phyloP scores from a whole-genome alignment of 345 rosid species.

The Gossypium thurberi region DNA sequence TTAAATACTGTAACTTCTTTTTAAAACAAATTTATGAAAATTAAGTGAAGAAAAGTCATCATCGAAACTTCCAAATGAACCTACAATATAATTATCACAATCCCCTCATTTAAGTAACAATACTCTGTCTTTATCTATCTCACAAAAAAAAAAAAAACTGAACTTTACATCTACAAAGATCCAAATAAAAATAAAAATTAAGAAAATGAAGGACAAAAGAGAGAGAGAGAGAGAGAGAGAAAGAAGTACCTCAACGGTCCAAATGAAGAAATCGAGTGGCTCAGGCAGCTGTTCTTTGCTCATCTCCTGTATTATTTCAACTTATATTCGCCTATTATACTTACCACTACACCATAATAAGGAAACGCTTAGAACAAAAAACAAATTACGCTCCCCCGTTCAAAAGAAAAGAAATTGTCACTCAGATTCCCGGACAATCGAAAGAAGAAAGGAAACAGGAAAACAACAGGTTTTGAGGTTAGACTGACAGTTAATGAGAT shows the following conservation, averaged over 20 bases:
- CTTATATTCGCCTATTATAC: constrained; percentile 6
- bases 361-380: background rate
- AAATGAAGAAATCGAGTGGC: constrained; percentile 99
- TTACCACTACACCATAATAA: background rate
- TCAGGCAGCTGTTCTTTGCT: constrained; percentile 76
- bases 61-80: background rate
- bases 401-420: background rate
- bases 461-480: background rate
- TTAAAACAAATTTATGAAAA: background rate
- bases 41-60: background rate
- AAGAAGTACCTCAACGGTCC: constrained; percentile 81
- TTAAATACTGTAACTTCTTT: background rate
- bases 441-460: background rate
- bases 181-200: background rate
- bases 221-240: background rate
- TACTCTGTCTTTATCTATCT: background rate
- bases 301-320: constrained; percentile 34
- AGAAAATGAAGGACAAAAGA: background rate
- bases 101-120: background rate
- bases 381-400: background rate
- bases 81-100: background rate
- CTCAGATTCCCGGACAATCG: constrained; percentile 1
- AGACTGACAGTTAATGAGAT: constrained; percentile 37
- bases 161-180: background rate
- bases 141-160: background rate